phyloP scores from a whole-genome alignment of 2,329 filamentous ascomycete species.

The Metarhizium brunneum region DNA sequence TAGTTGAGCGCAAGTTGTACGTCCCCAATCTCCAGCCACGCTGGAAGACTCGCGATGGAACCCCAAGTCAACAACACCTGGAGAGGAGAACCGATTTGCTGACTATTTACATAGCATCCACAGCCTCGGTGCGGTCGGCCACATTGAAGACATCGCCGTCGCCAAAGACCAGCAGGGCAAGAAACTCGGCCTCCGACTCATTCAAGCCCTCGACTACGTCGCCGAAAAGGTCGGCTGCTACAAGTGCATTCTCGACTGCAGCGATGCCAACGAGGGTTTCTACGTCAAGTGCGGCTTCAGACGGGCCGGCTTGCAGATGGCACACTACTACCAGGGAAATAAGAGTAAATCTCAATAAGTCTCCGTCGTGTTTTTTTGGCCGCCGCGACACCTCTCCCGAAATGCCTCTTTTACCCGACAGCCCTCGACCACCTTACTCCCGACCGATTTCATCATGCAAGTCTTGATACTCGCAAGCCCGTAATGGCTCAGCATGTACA shows the following conservation, averaged over 20 bases:
- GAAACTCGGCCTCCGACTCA: constrained; percentile 86
- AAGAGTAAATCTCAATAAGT: constrained; percentile 34
- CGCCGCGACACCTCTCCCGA: background rate
- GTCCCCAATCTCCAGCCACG: constrained; percentile 20
- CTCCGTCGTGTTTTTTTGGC: constrained; percentile 8
- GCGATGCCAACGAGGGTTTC: constrained; percentile 92
- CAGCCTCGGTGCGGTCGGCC: constrained; percentile 72
- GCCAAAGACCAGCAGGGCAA: constrained; percentile 94
- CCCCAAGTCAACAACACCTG: background rate
- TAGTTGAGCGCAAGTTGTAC: constrained; percentile 92
- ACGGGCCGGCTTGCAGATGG: constrained; percentile 89
- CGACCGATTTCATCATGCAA: background rate
- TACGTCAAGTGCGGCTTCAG: constrained; percentile 97
- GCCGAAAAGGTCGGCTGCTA: constrained; percentile 88
- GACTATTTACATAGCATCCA: constrained; percentile 51
- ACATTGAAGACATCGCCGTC: constrained; percentile 97
- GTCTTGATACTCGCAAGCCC: background rate
- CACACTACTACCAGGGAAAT: constrained; percentile 71
- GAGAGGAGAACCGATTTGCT: background rate
- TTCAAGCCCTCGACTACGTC: constrained; percentile 85
- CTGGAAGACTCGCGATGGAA: background rate
- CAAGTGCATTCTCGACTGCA: constrained; percentile 95
- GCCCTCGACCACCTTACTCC: background rate
- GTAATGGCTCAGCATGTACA: background rate
- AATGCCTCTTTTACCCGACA: background rate